A percentile compares a stretch with the other conserved stretches of the same genome.
Conservation (phyloP, 371 early-diverging fungal genomes). For the Mortierella sp. region DNA sequence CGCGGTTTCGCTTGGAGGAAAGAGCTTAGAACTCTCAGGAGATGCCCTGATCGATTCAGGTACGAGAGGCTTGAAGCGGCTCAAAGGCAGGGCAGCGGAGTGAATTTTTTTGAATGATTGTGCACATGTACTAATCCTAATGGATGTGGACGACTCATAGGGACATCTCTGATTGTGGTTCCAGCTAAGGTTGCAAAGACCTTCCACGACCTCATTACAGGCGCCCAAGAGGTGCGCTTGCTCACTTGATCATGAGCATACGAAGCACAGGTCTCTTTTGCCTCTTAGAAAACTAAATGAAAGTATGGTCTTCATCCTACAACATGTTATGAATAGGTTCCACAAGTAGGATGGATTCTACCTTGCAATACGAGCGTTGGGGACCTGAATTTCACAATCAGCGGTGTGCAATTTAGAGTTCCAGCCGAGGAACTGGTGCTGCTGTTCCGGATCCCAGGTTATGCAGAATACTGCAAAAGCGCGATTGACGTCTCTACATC, state of each 20-base stretch:
- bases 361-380: constrained; percentile 49
- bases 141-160: too few relatives aligned
- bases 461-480: constrained; percentile 53
- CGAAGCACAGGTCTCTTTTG: too few relatives aligned
- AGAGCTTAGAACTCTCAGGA: constrained; percentile 63
- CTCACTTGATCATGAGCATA: not conserved
- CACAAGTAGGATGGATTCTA: constrained; percentile 49
- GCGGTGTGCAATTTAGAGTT: constrained; percentile 40
- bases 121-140: too few relatives aligned
- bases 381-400: constrained; percentile 47
- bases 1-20: constrained; percentile 77
- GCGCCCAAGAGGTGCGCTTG: constrained; percentile 31
- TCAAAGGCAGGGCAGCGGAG: too few relatives aligned
- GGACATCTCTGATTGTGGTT: constrained; percentile 45
- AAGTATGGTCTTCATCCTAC: too few relatives aligned
- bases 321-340: constrained; percentile 14
- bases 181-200: constrained; percentile 27
- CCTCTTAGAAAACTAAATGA: too few relatives aligned
- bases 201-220: constrained; percentile 40
- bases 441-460: constrained; percentile 45
- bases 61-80: too few relatives aligned
- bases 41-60: constrained; percentile 89
- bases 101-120: too few relatives aligned
- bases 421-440: constrained; percentile 47
- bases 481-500: constrained; percentile 36